Evolutionary conservation across 1,284 basidiomycete species (phyloP).

Genomic region (Cryptococcus sp.): DNA sequence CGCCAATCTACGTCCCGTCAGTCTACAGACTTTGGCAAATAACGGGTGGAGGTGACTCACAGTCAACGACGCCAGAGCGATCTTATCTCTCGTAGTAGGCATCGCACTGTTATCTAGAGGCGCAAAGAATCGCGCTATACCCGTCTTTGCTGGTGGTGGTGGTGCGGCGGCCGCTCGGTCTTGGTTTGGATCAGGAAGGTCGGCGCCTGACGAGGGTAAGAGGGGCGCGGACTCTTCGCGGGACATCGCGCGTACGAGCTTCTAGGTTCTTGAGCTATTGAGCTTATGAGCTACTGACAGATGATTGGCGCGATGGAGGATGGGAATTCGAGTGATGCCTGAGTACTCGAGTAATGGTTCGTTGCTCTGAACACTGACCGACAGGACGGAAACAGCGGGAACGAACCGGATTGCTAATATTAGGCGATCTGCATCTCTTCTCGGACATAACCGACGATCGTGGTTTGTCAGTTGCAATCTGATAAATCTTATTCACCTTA

Average conservation of each 20-base stretch:
- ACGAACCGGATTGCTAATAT: too few species aligned
- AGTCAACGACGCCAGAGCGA: conserved; percentile 9
- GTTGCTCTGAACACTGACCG: too few species aligned
- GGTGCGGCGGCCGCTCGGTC: neutral
- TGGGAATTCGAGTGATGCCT: too few species aligned
- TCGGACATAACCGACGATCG: too few species aligned
- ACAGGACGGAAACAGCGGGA: too few species aligned
- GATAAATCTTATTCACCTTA: too few species aligned
- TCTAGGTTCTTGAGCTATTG: too few species aligned
- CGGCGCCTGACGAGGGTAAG: conserved; percentile 9
- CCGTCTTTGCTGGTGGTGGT: neutral
- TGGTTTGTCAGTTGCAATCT: too few species aligned
- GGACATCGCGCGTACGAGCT: conserved; percentile 1
- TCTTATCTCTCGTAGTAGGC: conserved; percentile 22
- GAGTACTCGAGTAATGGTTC: too few species aligned
- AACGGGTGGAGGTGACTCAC: conserved; percentile 6
- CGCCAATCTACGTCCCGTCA: conserved; percentile 23
- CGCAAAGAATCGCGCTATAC: neutral
- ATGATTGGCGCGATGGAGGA: too few species aligned
- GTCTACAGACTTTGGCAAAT: neutral
- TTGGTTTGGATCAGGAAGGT: conserved; percentile 3
- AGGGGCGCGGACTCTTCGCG: conserved; percentile 13
- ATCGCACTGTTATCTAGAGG: conserved; percentile 10
- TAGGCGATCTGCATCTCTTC: too few species aligned
- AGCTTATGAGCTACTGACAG: too few species aligned